A percentile compares a stretch with the other conserved stretches of the same genome.
These are phyloP conservation scores for Suillus subluteus DNA, from an alignment of 768 basidiomycete species.

Conservation along the genomic window DNA sequence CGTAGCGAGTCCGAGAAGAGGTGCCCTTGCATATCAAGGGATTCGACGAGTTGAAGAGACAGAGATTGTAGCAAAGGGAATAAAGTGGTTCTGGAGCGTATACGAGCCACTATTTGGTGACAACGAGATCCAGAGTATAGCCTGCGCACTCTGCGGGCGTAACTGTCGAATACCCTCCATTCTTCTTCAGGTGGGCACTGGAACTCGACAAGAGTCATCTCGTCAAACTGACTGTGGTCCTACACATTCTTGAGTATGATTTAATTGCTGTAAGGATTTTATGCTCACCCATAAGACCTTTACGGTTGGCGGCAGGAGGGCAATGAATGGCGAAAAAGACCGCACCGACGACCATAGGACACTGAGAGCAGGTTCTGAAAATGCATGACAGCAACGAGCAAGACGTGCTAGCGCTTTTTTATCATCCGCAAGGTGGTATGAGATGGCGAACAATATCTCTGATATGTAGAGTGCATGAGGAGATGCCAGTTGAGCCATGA, in stretches of 20 bases:
- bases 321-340: slow-evolving; percentile 19
- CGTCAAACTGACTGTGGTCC: slow-evolving; percentile 3
- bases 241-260: not conserved
- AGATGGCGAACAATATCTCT: slow-evolving; percentile 18
- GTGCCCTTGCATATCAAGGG: not conserved
- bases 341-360: slow-evolving; percentile 22
- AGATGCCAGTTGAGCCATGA: not conserved
- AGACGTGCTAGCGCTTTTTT: slow-evolving; percentile 14
- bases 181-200: slow-evolving; percentile 19
- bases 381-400: slow-evolving; percentile 15
- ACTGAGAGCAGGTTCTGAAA: slow-evolving; percentile 18
- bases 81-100: not conserved
- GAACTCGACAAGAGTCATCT: slow-evolving; percentile 8
- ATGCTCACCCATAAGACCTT: slow-evolving; percentile 20
- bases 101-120: slow-evolving; percentile 13
- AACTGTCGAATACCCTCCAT: slow-evolving; percentile 20
- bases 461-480: slow-evolving; percentile 18
- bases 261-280: too few species aligned
- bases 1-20: slow-evolving; percentile 22
- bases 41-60: not conserved
- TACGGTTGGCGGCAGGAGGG: slow-evolving; percentile 16
- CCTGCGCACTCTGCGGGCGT: slow-evolving; percentile 20
- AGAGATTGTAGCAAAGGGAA: slow-evolving; percentile 4
- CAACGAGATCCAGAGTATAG: slow-evolving; percentile 11
- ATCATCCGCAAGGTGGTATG: slow-evolving; percentile 18